Base-by-base conservation (phyloP, 176 grass and related monocot genomes). In the Musa schizocarpa region DNA sequence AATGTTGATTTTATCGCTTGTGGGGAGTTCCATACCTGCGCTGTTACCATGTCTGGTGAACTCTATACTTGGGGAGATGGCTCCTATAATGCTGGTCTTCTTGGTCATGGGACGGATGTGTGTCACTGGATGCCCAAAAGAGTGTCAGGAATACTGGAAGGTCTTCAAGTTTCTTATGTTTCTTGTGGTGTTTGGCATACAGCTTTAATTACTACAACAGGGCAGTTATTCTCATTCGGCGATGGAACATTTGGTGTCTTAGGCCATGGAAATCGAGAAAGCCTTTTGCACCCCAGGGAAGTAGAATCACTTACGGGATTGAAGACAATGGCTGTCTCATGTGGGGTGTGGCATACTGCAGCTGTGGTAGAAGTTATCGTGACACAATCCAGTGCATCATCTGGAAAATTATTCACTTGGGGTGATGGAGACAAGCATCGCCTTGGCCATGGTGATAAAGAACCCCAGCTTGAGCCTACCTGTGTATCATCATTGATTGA, bases 41-140 rank as follows among this genome's bases (percentile, higher is more conserved):
- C 94, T 65, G 72, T 93, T 71, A 93, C 88, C 20, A 53, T 82
- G 72, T 78, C 88, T 21, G 90, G 95, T 29, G 95, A 98, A 57
- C 78, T 98, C 71, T 98, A 94, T 84, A 98, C 95, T 26, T 98
- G 95, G 95, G 95, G 95, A 70, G 95, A 98, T 77, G 95, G 95
- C 69, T 85, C 78, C 27, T 84, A 98, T 82, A 94, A 98, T 74
- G 86, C 88, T 1, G 95, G 95, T 12, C 84, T 98, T 52, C 90
- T 98, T 82, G 95, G 93, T 80, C 90, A 98, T 87, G 95, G 95
- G 49, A 98, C 80, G 52, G 83, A 87, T 4, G 85, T 90, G 55
- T 87, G 95, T 76, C 95, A 98, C 78, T 98, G 95, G 95, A 89
- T 98, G 19, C 95, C 95, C 0, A 98, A 91, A 89, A 86, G 95